A percentile compares a stretch with the other conserved stretches of the same genome.
phyloP scores from a whole-genome alignment of 2,329 filamentous ascomycete species.

The Bipolaris sorokiniana region DNA sequence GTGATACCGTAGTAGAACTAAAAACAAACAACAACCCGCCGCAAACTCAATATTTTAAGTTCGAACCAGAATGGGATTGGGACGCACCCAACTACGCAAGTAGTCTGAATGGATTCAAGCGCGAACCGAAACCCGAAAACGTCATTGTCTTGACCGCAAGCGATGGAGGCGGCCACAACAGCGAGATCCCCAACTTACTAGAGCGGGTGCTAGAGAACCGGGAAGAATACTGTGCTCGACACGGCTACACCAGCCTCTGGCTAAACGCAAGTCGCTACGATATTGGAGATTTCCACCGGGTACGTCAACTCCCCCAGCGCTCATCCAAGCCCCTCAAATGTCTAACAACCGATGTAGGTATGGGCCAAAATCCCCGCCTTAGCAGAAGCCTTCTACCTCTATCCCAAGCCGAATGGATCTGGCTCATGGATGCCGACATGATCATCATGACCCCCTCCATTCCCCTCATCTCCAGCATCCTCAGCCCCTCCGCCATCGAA shows the following conservation, averaged over 20 bases:
- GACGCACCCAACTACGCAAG: slow-evolving; percentile 33
- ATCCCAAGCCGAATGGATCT: slow-evolving; percentile 51
- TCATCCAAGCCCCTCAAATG: neutral
- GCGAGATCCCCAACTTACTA: slow-evolving; percentile 48
- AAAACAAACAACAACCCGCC: slow-evolving; percentile 30
- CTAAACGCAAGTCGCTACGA: slow-evolving; percentile 51
- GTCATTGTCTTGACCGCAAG: slow-evolving; percentile 51
- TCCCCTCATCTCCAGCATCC: slow-evolving; percentile 40
- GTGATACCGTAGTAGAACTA: slow-evolving; percentile 21
- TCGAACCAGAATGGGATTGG: slow-evolving; percentile 42
- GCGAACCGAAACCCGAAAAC: slow-evolving; percentile 41
- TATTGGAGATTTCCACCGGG: slow-evolving; percentile 45
- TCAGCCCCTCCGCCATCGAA: slow-evolving; percentile 43
- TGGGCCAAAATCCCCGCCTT: slow-evolving; percentile 53
- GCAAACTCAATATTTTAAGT: slow-evolving; percentile 42
- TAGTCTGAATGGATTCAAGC: slow-evolving; percentile 39
- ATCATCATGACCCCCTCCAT: slow-evolving; percentile 49
- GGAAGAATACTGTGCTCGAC: slow-evolving; percentile 44
- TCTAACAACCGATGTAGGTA: slow-evolving; percentile 20
- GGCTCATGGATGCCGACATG: slow-evolving; percentile 52
- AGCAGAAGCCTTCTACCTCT: slow-evolving; percentile 48
- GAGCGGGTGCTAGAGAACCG: slow-evolving; percentile 44
- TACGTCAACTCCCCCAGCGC: slow-evolving; percentile 14
- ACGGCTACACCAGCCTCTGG: slow-evolving; percentile 50
- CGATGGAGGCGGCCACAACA: slow-evolving; percentile 52